A percentile compares a stretch with the other conserved stretches of the same genome.
Conservation (phyloP, 192 early-diverging fungal species). For the Mortierella antarctica region DNA sequence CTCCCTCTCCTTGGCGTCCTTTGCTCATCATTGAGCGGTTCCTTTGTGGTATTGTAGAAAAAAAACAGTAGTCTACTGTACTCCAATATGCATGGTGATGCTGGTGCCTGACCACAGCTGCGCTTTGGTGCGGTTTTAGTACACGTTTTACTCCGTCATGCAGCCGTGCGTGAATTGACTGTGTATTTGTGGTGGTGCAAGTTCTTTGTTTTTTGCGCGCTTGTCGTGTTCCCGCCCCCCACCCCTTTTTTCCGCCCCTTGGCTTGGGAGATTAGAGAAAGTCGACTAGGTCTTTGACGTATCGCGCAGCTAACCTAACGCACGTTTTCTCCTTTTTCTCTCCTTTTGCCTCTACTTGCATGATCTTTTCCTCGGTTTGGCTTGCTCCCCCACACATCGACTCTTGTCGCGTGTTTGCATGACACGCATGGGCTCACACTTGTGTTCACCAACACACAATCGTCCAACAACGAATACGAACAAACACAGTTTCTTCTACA, state of each 20-base stretch:
- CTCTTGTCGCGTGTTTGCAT: too few relatives aligned
- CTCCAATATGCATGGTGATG: too few relatives aligned
- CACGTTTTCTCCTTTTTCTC: not conserved
- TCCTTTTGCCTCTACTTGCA: not conserved
- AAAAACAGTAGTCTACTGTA: too few relatives aligned
- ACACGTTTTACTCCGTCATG: not conserved
- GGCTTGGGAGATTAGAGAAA: too few relatives aligned
- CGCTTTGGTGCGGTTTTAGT: too few relatives aligned
- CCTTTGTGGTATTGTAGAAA: too few relatives aligned
- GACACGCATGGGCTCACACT: too few relatives aligned
- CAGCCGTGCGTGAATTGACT: not conserved
- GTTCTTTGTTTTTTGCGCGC: not conserved
- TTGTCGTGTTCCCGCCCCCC: not conserved
- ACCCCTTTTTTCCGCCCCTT: not conserved
- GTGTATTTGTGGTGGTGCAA: not conserved
- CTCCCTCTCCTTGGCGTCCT: too few relatives aligned
- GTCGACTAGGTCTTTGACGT: too few relatives aligned
- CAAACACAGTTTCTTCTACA: constrained; percentile 76
- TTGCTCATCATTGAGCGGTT: too few relatives aligned
- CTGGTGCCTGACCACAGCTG: too few relatives aligned
- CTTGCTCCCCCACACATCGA: too few relatives aligned
- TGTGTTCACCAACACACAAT: not conserved
- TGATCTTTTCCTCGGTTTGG: not conserved
- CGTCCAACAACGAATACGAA: not conserved
- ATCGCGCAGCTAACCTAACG: not conserved